phyloP scores from a whole-genome alignment of 495 filamentous ascomycete genomes.

The Jackrogersella minutella region DNA sequence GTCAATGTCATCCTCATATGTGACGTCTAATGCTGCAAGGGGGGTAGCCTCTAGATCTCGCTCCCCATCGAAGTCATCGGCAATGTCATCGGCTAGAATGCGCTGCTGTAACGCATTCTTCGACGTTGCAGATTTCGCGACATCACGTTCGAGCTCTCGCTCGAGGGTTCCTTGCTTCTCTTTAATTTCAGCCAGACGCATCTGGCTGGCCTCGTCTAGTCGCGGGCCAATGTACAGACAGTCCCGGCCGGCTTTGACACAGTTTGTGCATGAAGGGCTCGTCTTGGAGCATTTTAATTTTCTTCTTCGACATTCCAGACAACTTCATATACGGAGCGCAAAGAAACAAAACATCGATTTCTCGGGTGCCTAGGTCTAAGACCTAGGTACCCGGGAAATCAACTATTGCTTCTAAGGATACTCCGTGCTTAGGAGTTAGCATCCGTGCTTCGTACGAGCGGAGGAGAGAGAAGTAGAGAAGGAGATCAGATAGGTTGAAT shows the following conservation, averaged over 20 bases:
- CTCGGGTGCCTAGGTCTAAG: conserved; percentile 44
- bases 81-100: conserved; percentile 57
- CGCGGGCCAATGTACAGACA: conserved; percentile 72
- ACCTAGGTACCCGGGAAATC: conserved; percentile 9
- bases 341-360: conserved; percentile 63
- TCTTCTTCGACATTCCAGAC: conserved; percentile 71
- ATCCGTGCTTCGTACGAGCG: background rate
- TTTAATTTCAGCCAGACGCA: conserved; percentile 71
- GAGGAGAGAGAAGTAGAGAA: conserved; percentile 2
- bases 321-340: conserved; percentile 53
- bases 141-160: conserved; percentile 65
- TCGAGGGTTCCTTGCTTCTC: conserved; percentile 73
- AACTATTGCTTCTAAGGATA: conserved; percentile 28
- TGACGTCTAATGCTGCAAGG: conserved; percentile 66
- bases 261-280: conserved; percentile 73
- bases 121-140: conserved; percentile 46
- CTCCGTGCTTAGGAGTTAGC: conserved; percentile 30
- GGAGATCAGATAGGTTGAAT: background rate
- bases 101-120: conserved; percentile 42
- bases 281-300: conserved; percentile 84
- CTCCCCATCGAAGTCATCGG: conserved; percentile 57
- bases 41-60: conserved; percentile 61
- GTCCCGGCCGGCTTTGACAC: conserved; percentile 65
- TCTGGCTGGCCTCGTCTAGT: conserved; percentile 66
- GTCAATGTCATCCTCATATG: conserved; percentile 68